Evolutionary conservation across 108 stramenopile genomes (phyloP).

Genomic region (Seminavis robusta): DNA sequence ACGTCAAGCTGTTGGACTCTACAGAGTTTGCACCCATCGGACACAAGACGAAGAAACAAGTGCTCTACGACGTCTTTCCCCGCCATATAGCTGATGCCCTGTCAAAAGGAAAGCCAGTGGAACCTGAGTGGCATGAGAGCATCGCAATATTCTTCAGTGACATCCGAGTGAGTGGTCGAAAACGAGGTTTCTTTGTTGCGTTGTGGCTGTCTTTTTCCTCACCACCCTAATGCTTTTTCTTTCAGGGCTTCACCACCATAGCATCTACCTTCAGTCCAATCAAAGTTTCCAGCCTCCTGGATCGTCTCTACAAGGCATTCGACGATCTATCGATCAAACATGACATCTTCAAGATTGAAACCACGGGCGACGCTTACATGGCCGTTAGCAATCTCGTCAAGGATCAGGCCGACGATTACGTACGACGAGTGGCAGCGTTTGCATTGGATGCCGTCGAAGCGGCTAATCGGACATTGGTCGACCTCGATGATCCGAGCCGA

Average conservation of each 20-base stretch:
- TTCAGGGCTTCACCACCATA: slow-evolving; percentile 30
- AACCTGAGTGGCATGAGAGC: slow-evolving; percentile 28
- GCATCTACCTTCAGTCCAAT: slow-evolving; percentile 7
- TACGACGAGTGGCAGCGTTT: slow-evolving; percentile 45
- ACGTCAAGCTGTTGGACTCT: slow-evolving; percentile 5
- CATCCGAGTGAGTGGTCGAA: too few species aligned
- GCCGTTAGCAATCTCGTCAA: slow-evolving; percentile 39
- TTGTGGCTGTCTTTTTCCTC: slow-evolving; percentile 26
- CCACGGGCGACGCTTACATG: slow-evolving; percentile 49
- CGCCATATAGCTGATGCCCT: slow-evolving; percentile 48
- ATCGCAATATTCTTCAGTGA: slow-evolving; percentile 21
- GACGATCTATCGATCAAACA: slow-evolving; percentile 37
- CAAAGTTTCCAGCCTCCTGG: slow-evolving; percentile 27
- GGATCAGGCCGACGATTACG: slow-evolving; percentile 35
- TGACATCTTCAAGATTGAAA: slow-evolving; percentile 59
- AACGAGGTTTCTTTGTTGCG: slow-evolving; percentile 40
- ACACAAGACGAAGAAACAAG: neutral
- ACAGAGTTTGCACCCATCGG: slow-evolving; percentile 1
- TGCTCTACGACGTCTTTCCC: slow-evolving; percentile 40
- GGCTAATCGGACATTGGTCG: neutral
- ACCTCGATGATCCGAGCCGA: neutral
- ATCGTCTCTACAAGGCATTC: slow-evolving; percentile 25
- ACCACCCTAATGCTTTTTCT: slow-evolving; percentile 26
- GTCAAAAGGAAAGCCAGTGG: slow-evolving; percentile 40
- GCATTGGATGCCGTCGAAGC: slow-evolving; percentile 20